These are phyloP conservation scores for Scutellaria baicalensis DNA, from an alignment of 257 asterid species.

Conservation along the genomic window DNA sequence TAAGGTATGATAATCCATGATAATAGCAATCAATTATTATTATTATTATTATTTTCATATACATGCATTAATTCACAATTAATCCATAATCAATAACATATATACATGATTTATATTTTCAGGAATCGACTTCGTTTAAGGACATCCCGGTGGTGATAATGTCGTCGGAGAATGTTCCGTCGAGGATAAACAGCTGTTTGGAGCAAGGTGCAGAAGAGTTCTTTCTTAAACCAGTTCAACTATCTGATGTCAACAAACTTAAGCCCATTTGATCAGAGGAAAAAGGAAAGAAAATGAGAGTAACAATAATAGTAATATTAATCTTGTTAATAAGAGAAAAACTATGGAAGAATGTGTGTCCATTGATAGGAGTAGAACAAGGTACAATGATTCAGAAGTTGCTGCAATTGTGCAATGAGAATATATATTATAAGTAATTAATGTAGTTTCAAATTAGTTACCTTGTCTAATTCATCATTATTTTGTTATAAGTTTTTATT, in stretches of 20 bases:
- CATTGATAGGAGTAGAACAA: constrained; percentile 37
- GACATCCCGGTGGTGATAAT: constrained; percentile 57
- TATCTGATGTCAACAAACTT: constrained; percentile 35
- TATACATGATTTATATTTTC: not conserved
- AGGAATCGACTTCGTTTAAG: constrained; percentile 34
- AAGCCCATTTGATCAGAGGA: constrained; percentile 39
- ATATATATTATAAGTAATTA: not conserved
- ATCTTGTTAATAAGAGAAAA: constrained; percentile 24
- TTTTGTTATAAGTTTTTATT: not conserved
- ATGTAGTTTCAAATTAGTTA: not conserved
- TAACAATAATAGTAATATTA: not conserved
- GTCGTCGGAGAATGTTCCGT: constrained; percentile 57
- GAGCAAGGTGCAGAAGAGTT: constrained; percentile 50
- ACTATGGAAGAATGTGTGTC: constrained; percentile 28
- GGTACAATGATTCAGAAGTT: constrained; percentile 20
- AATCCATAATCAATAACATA: not conserved
- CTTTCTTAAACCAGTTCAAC: constrained; percentile 41
- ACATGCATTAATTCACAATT: not conserved
- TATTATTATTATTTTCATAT: not conserved
- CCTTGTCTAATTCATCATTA: not conserved
- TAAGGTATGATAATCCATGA: constrained; percentile 21
- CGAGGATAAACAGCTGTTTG: constrained; percentile 45
- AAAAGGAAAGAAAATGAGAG: constrained; percentile 12
- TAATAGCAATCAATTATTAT: not conserved
- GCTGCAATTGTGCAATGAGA: not conserved